Conservation (phyloP, 2,329 filamentous ascomycete genomes). For the Lasiodiplodia citricola region DNA sequence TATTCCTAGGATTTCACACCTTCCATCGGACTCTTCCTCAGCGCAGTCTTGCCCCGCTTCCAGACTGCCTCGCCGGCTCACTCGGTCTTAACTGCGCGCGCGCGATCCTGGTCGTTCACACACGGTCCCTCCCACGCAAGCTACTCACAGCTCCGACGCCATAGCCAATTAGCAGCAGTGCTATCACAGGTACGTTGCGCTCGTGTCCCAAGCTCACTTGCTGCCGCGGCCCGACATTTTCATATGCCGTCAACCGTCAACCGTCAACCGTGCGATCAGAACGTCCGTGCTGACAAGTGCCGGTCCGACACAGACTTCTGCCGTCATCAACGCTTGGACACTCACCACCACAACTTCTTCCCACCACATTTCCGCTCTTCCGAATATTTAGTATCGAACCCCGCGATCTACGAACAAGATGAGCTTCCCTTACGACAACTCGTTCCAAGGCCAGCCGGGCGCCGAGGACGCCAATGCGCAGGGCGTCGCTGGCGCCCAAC, state of each 20-base stretch:
- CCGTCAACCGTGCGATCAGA: constrained; percentile 22
- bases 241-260: constrained; percentile 8
- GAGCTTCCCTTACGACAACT: constrained; percentile 71
- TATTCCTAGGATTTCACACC: constrained; percentile 25
- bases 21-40: constrained; percentile 17
- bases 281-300: constrained; percentile 26
- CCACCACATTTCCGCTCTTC: constrained; percentile 24
- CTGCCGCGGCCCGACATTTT: constrained; percentile 10
- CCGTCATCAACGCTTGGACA: constrained; percentile 27
- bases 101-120: constrained; percentile 28
- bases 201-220: constrained; percentile 28
- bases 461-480: constrained; percentile 58
- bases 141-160: constrained; percentile 6
- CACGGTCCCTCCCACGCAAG: constrained; percentile 11
- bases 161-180: constrained; percentile 21
- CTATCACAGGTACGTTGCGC: constrained; percentile 28
- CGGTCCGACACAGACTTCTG: constrained; percentile 24
- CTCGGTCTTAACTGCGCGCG: constrained; percentile 32
- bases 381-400: constrained; percentile 24
- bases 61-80: constrained; percentile 25
- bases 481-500: constrained; percentile 51
- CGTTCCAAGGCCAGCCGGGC: constrained; percentile 65
- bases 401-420: constrained; percentile 49
- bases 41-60: constrained; percentile 36
- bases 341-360: constrained; percentile 21